Conservation (phyloP, 1,284 basidiomycete species). For the Ganoderma leucocontextum region DNA sequence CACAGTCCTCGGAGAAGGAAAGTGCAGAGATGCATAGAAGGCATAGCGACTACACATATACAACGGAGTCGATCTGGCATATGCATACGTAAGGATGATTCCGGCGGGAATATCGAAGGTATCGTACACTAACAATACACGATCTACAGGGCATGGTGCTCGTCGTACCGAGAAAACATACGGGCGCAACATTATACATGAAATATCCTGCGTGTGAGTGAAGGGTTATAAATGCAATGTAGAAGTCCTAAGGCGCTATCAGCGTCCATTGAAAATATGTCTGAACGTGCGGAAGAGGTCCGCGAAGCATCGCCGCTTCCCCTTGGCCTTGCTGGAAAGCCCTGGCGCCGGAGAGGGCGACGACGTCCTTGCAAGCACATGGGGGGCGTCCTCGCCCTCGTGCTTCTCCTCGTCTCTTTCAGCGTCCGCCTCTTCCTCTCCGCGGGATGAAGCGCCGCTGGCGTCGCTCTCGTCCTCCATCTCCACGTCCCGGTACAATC, state of each 20-base stretch:
- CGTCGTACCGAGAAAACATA: neutral
- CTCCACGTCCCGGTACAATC: neutral
- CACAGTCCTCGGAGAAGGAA: neutral
- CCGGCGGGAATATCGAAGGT: neutral
- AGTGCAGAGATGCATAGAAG: neutral
- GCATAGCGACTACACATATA: slow-evolving; percentile 9
- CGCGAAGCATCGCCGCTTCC: slow-evolving; percentile 14
- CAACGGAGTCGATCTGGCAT: neutral
- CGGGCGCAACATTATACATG: slow-evolving; percentile 4
- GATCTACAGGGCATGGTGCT: slow-evolving; percentile 6
- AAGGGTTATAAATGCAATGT: neutral
- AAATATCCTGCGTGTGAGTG: neutral
- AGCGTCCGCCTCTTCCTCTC: neutral
- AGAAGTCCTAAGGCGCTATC: neutral
- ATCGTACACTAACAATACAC: slow-evolving; percentile 7
- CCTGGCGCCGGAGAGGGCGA: neutral
- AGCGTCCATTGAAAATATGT: slow-evolving; percentile 9
- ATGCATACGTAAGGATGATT: neutral
- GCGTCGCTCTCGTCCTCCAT: neutral
- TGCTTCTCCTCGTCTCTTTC: neutral
- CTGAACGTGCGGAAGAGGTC: slow-evolving; percentile 7
- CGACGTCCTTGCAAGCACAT: neutral
- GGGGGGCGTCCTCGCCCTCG: neutral
- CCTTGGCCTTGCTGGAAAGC: slow-evolving; percentile 6
- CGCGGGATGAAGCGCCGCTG: neutral